These are phyloP conservation scores for Catharanthus roseus DNA, from an alignment of 257 asterid genomes.

Conservation along the genomic window DNA sequence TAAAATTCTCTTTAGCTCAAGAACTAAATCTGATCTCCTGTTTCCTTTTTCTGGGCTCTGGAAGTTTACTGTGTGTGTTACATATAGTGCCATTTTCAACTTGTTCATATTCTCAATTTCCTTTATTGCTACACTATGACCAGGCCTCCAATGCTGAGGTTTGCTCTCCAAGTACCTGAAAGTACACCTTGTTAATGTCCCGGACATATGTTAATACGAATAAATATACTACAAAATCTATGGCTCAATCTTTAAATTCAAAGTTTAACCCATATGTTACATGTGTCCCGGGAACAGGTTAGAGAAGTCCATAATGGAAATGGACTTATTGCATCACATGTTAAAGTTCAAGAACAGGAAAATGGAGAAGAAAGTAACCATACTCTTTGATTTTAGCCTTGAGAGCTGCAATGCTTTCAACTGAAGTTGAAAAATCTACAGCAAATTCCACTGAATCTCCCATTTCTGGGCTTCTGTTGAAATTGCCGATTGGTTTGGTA, in stretches of 20 bases:
- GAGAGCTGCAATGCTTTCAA: conserved; percentile 56
- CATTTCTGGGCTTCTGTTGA: conserved; percentile 67
- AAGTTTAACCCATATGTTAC: too few relatives aligned
- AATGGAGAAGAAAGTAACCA: not conserved
- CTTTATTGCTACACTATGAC: conserved; percentile 43
- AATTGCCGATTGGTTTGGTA: conserved; percentile 55
- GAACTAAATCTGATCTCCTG: conserved; percentile 51
- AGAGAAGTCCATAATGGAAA: not conserved
- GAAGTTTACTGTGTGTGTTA: conserved; percentile 61
- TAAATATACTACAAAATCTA: too few relatives aligned
- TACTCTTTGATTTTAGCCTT: conserved; percentile 61
- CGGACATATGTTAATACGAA: too few relatives aligned
- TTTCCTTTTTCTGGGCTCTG: conserved; percentile 45
- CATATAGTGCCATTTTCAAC: conserved; percentile 44
- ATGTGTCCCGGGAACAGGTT: too few relatives aligned
- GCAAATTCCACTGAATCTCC: conserved; percentile 65
- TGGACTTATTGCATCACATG: not conserved
- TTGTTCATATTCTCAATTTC: conserved; percentile 68
- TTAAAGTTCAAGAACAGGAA: not conserved
- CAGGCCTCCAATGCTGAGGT: conserved; percentile 60
- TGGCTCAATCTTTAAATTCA: too few relatives aligned
- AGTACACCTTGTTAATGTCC: not conserved
- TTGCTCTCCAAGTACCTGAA: conserved; percentile 70
- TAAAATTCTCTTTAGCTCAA: conserved; percentile 48
- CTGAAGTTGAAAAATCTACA: conserved; percentile 70